Percentiles rank a stretch among this genome's conserved stretches.
Evolutionary conservation across 1,139 yeast genomes (phyloP).

Genomic region (Blastobotrys serpentis): DNA sequence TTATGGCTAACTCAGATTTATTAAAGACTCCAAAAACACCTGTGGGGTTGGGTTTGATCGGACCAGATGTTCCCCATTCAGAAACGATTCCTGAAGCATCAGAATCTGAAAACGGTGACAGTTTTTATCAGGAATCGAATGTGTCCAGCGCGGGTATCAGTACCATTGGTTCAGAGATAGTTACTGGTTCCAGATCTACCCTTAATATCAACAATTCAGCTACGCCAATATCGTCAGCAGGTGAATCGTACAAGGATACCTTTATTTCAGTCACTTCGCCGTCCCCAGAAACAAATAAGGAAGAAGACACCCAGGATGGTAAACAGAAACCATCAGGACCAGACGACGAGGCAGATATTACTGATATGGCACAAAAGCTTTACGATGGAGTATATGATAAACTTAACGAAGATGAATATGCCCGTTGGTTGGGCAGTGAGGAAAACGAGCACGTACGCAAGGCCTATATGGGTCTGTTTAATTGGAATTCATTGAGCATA

Average conservation of each 20-base stretch:
- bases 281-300: not conserved
- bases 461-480: slow-evolving; percentile 36
- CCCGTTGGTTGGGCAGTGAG: slow-evolving; percentile 35
- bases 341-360: slow-evolving; percentile 11
- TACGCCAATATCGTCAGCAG: slow-evolving; percentile 4
- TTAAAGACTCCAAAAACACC: slow-evolving; percentile 6
- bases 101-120: not conserved
- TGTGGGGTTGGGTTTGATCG: slow-evolving; percentile 16
- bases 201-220: not conserved
- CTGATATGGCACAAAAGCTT: slow-evolving; percentile 26
- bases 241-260: not conserved
- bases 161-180: not conserved
- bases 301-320: slow-evolving; percentile 4
- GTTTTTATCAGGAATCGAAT: not conserved
- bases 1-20: slow-evolving; percentile 11
- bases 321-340: slow-evolving; percentile 3
- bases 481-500: slow-evolving; percentile 33
- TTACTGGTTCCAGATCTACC: slow-evolving; percentile 1
- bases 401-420: slow-evolving; percentile 32
- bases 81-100: slow-evolving; percentile 1
- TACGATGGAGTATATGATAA: slow-evolving; percentile 28
- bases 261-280: slow-evolving; percentile 2
- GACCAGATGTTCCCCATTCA: slow-evolving; percentile 4
- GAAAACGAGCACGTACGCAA: slow-evolving; percentile 25
- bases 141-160: not conserved